Percentiles rank a stretch among this genome's conserved stretches.
Conservation (phyloP, 2,329 filamentous ascomycete genomes). For the Fusarium pseudograminearum region DNA sequence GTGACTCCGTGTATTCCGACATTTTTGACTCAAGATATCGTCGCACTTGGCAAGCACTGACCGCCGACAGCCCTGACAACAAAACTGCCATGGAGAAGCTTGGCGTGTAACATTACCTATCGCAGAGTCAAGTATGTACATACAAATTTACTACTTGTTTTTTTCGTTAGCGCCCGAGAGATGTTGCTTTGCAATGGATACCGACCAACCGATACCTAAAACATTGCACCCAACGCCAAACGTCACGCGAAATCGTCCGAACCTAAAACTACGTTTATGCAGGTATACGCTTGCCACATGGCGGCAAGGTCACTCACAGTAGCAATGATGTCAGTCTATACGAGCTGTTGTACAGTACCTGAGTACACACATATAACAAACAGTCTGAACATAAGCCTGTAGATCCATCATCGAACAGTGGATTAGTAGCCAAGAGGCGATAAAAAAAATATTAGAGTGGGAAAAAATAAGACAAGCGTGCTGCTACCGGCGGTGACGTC, state of each 20-base stretch:
- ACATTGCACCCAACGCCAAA: slow-evolving; percentile 1
- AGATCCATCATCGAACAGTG: background rate
- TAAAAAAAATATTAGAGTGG: background rate
- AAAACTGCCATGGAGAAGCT: background rate
- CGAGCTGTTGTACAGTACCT: slow-evolving; percentile 16
- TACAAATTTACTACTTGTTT: slow-evolving; percentile 7
- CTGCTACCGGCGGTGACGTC: slow-evolving; percentile 5
- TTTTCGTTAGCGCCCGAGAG: background rate
- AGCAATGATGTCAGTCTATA: background rate
- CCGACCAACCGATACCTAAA: background rate
- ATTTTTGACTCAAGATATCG: slow-evolving; percentile 9
- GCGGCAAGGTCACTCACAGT: slow-evolving; percentile 19
- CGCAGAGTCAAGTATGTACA: slow-evolving; percentile 18
- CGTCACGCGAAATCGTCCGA: slow-evolving; percentile 24
- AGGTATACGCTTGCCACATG: slow-evolving; percentile 40
- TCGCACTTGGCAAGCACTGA: background rate
- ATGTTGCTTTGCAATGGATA: slow-evolving; percentile 5
- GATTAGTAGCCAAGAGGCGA: background rate
- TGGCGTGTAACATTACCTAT: background rate
- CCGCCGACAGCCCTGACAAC: background rate
- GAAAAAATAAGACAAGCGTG: background rate
- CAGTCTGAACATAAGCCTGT: background rate
- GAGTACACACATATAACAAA: background rate
- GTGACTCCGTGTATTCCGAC: slow-evolving; percentile 3
- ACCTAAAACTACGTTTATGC: slow-evolving; percentile 23